Evolutionary conservation across 2,329 filamentous ascomycete species (phyloP).

Genomic region (Scytalidium sp.): DNA sequence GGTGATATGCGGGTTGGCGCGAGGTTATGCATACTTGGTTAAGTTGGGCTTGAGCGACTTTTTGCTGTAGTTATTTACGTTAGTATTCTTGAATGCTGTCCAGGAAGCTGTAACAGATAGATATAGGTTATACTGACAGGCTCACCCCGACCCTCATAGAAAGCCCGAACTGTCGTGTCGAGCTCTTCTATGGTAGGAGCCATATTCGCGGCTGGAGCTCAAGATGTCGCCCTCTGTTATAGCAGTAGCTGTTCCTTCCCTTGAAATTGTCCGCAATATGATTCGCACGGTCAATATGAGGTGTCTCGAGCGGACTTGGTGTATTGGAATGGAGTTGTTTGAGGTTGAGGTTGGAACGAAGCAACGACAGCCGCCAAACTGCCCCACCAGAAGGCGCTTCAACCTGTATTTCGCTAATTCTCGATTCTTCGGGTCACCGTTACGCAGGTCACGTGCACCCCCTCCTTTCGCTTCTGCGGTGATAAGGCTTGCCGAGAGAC

Average conservation of each 20-base stretch:
- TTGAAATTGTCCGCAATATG: constrained; percentile 15
- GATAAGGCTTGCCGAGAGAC: not conserved
- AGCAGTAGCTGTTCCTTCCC: constrained; percentile 14
- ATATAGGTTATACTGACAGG: constrained; percentile 57
- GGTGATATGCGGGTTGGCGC: constrained; percentile 10
- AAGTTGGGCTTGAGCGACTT: constrained; percentile 86
- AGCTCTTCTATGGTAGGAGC: constrained; percentile 83
- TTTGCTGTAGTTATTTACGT: constrained; percentile 67
- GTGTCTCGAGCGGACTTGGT: constrained; percentile 11
- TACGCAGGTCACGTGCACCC: not conserved
- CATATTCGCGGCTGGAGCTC: constrained; percentile 45
- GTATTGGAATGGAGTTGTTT: constrained; percentile 15
- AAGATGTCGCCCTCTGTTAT: constrained; percentile 18
- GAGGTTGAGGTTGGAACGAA: constrained; percentile 8
- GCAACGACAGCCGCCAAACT: not conserved
- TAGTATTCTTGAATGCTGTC: constrained; percentile 24
- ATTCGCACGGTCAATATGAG: constrained; percentile 20
- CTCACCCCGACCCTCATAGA: constrained; percentile 95
- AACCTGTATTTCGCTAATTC: not conserved
- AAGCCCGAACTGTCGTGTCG: constrained; percentile 92
- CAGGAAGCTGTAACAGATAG: constrained; percentile 3
- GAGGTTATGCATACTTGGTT: constrained; percentile 69
- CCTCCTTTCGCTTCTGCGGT: not conserved
- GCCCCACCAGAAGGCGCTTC: not conserved
- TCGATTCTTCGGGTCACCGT: not conserved